Percentiles rank a stretch among this genome's conserved stretches.
These are phyloP conservation scores for Didymosphaeria variabile DNA, from an alignment of 2,329 filamentous ascomycete species.

Conservation along the genomic window DNA sequence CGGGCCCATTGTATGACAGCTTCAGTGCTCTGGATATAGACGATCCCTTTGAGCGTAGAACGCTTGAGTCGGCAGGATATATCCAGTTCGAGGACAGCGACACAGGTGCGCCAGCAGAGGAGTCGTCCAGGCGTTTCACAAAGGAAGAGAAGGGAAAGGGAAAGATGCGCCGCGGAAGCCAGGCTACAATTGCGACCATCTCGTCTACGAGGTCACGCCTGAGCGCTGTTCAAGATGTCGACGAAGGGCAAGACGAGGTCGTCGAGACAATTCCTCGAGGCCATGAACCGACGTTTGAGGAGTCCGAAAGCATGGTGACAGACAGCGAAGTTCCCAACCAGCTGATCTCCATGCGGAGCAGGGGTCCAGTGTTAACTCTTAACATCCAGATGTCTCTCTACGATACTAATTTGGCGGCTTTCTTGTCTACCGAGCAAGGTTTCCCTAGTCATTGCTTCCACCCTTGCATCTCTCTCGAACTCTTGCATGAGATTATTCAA, in stretches of 20 bases:
- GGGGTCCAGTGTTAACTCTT: slow-evolving; percentile 57
- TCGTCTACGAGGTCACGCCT: slow-evolving; percentile 54
- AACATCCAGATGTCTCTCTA: slow-evolving; percentile 76
- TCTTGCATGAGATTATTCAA: slow-evolving; percentile 68
- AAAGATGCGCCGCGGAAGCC: slow-evolving; percentile 39
- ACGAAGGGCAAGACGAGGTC: slow-evolving; percentile 56
- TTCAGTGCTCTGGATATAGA: slow-evolving; percentile 30
- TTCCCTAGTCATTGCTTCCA: slow-evolving; percentile 68
- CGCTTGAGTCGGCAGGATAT: slow-evolving; percentile 27
- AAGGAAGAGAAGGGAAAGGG: slow-evolving; percentile 39
- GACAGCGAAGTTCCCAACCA: slow-evolving; percentile 48
- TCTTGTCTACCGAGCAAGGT: slow-evolving; percentile 53
- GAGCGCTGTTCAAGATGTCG: slow-evolving; percentile 47
- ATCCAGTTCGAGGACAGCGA: slow-evolving; percentile 46
- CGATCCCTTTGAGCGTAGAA: slow-evolving; percentile 23
- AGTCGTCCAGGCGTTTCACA: slow-evolving; percentile 21
- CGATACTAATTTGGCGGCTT: slow-evolving; percentile 68
- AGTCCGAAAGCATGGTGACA: slow-evolving; percentile 42
- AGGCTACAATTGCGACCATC: slow-evolving; percentile 50
- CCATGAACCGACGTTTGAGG: slow-evolving; percentile 33
- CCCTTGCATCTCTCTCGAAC: slow-evolving; percentile 62
- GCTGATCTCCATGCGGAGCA: slow-evolving; percentile 28
- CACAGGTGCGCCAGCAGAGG: slow-evolving; percentile 22
- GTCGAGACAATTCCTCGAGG: slow-evolving; percentile 57
- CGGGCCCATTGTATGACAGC: slow-evolving; percentile 22